Evolutionary conservation across 2,329 filamentous ascomycete genomes (phyloP), one percentile per base, ranked within the genome.

Genomic region (Talaromyces sp.): DNA sequence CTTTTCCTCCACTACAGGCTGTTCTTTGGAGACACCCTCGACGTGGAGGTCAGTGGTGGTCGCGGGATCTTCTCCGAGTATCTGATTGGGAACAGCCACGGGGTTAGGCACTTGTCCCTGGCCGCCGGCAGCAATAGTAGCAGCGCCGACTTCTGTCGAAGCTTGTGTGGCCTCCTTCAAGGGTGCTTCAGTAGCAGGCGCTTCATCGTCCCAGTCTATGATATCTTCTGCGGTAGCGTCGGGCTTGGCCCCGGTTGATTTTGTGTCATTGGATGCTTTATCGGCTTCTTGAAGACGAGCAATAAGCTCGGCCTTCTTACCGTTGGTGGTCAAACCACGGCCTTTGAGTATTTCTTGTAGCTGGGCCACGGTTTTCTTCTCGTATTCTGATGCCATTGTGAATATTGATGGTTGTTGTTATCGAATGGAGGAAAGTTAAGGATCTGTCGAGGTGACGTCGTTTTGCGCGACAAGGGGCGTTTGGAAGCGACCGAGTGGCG

Each of bases 251-350:
- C 63, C 50, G 16, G 71, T 72, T 19, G 33, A n/a, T 27, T 56
- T 50, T 3, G 64, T 39, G 57, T 57, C 50, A 22, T 31, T 47
- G 60, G 64, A 60, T 16, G 64, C 27, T 57, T 68, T 72, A 57
- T 83, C 81, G 65, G 79, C 76, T 68, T 82, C 75, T 64, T 79
- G 76, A 50, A 83, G 73, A 64, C 81, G 79, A 56, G 80, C 78
- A 50, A 83, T 75, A 63, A 83, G 74, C 5, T 83, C 81, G 22
- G 81, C 81, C 70, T 83, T 83, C 68, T 83, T 83, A 65, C 81
- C 81, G 74, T 50, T 83, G 74, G 31, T 74, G 76, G 80, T 75
- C 45, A 83, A 75, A n/a, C 74, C 77, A 47, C 81, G 80, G 24
- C 77, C 73, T 70, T 82, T 83, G 66, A 83, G 78, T 43, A 83